These are phyloP conservation scores for Nowakowskiella sp. DNA, from an alignment of 192 early-diverging fungal species.

Conservation along the genomic window DNA sequence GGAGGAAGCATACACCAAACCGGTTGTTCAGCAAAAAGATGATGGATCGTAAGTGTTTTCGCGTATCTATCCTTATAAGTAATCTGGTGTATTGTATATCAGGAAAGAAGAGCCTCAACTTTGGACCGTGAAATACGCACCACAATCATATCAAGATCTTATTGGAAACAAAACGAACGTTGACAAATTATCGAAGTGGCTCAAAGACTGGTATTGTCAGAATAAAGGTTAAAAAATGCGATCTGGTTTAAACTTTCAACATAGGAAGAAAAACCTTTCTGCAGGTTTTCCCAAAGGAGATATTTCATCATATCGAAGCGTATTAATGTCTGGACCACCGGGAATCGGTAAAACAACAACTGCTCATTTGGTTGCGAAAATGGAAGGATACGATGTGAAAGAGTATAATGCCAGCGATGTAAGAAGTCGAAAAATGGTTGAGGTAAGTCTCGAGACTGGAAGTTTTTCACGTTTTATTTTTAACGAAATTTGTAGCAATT, in stretches of 20 bases:
- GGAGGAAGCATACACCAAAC: slow-evolving; percentile 5
- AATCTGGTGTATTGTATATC: neutral
- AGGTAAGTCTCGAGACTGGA: slow-evolving; percentile 33
- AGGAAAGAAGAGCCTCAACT: slow-evolving; percentile 30
- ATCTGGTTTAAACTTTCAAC: slow-evolving; percentile 6
- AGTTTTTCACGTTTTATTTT: neutral
- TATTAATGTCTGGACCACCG: slow-evolving; percentile 88
- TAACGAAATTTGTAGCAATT: slow-evolving; percentile 14
- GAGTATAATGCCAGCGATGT: slow-evolving; percentile 98
- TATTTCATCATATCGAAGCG: slow-evolving; percentile 45
- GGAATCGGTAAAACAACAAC: slow-evolving; percentile 98
- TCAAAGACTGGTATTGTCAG: slow-evolving; percentile 57
- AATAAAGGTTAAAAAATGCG: neutral
- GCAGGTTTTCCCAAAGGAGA: slow-evolving; percentile 49
- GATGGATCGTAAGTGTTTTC: too few species aligned
- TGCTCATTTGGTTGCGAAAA: slow-evolving; percentile 77
- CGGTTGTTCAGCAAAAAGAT: too few species aligned
- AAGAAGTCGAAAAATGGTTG: slow-evolving; percentile 80
- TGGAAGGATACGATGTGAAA: slow-evolving; percentile 71
- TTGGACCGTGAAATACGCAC: slow-evolving; percentile 96
- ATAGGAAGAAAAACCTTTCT: slow-evolving; percentile 37
- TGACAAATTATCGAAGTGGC: slow-evolving; percentile 64
- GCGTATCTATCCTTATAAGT: neutral
- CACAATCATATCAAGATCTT: slow-evolving; percentile 66
- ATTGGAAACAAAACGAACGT: slow-evolving; percentile 78